Percentiles rank a stretch among this genome's conserved stretches.
Evolutionary conservation across 495 filamentous ascomycete genomes (phyloP).

Genomic region (Aspergillus funiculosus): DNA sequence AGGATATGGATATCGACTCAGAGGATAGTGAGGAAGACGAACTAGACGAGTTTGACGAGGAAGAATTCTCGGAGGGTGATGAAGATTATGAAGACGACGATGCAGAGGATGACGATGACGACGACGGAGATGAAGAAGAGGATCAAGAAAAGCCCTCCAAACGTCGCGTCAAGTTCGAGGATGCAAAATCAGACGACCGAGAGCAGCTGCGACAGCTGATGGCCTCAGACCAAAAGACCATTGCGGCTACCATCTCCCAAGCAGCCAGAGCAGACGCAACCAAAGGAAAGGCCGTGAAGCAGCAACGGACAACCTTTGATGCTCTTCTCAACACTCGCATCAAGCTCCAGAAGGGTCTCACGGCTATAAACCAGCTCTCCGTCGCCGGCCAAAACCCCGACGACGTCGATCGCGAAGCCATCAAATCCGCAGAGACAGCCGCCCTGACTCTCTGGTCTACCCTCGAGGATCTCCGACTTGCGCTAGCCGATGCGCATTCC

Average conservation of each 20-base stretch:
- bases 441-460: slow-evolving; percentile 83
- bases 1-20: slow-evolving; percentile 21
- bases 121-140: slow-evolving; percentile 15
- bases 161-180: slow-evolving; percentile 20
- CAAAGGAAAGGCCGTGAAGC: slow-evolving; percentile 80
- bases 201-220: slow-evolving; percentile 63
- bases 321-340: slow-evolving; percentile 81
- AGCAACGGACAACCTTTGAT: slow-evolving; percentile 80
- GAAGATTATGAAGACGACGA: slow-evolving; percentile 29
- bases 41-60: slow-evolving; percentile 8
- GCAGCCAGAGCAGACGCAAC: slow-evolving; percentile 70
- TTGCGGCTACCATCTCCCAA: slow-evolving; percentile 63
- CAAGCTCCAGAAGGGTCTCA: slow-evolving; percentile 81
- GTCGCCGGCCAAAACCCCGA: slow-evolving; percentile 31
- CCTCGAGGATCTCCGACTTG: slow-evolving; percentile 64
- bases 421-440: slow-evolving; percentile 80
- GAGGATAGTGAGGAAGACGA: slow-evolving; percentile 21
- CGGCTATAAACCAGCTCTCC: slow-evolving; percentile 72
- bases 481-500: slow-evolving; percentile 47
- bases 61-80: slow-evolving; percentile 20
- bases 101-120: slow-evolving; percentile 19
- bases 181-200: slow-evolving; percentile 38
- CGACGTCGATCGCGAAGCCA: slow-evolving; percentile 34
- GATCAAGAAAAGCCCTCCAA: slow-evolving; percentile 19
- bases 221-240: slow-evolving; percentile 62